Base-by-base conservation (phyloP, 2,329 filamentous ascomycete genomes). In the Aspergillus tamarii region DNA sequence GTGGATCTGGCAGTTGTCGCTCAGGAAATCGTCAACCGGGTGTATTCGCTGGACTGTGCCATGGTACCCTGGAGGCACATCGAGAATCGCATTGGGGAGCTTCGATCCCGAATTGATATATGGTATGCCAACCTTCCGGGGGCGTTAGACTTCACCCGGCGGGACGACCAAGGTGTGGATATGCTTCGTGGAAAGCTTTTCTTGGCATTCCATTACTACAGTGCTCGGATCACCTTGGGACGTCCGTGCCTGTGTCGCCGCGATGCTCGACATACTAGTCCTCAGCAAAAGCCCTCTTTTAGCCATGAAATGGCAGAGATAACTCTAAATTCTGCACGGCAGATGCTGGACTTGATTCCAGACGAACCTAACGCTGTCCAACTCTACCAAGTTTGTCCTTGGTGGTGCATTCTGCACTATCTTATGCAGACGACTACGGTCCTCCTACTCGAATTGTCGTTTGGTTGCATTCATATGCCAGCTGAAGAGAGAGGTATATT, bases 191-290 rank as follows among this genome's bases (percentile, higher is more conserved):
- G 67, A 56, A 80, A 80, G 54, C 70, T 82, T 55, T 73, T 73
- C 28, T 70, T 83, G 21, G 81, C 78, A 3, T 79, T 83, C 57
- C 74, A 77, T 56, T 83, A 78, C 69, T 80, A 82, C 63, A 81
- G 81, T 60, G 74, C 77, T 23, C 76, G 77, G 26, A 80, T 81
- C 61, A 80, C 78, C 21, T 72, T 82, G 8, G 78, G 81, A 53
- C 78, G 81, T 19, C 81, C 81, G 5, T 82, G 80, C 65, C 76
- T 82, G n/a, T 83, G 81, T 64, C 77, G 79, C 21, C 75, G 78
- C 28, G 80, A 81, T 57, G 73, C 78, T 39, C 72, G 72, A 21
- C 69, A 68, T 57, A 69, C 66, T 55, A 72, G 67, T 21, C 69
- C 70, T 2, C 50, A 59, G 32, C 66, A 72, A 26, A 63, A 64